Evolutionary conservation across 2,329 filamentous ascomycete species (phyloP), one percentile per base, ranked within the genome.

Genomic region (Epicoccum nigrum): DNA sequence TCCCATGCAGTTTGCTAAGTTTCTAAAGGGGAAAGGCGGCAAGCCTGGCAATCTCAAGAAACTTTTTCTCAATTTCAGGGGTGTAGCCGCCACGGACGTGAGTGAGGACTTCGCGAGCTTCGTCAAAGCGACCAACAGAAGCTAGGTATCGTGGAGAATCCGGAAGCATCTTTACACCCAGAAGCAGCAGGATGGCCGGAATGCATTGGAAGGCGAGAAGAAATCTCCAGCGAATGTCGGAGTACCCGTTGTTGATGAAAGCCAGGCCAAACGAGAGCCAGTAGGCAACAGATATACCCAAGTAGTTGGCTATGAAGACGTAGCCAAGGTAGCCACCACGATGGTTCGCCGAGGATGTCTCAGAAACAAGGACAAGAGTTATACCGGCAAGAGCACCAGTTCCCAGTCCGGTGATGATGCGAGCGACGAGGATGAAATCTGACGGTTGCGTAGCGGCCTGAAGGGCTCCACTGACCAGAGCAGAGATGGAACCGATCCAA

Each of bases 281-380:
- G 56, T 87, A 87, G 4, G 80, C 71, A 21, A 85, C 75, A 20
- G 85, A 81, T 2, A 88, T 84, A 59, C 86, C 86, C 58, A 20
- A 27, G 27, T 42, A 55, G 42, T 87, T 84, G 54, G 89, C 88
- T 64, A 89, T 89, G 8, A 89, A 70, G 0, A 85, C 88, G 59
- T 89, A 89, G 62, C 89, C 86, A 47, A 87, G 17, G 85, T 83
- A 52, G 88, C 82, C 56, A 87, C 87, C 47, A 83, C 87, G 80
- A 6, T 82, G 84, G 0, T 81, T 86, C 59, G 88, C 84, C 28
- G 85, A 81, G 0, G 85, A 83, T 1, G 83, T 86, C 70, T 89
- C 87, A 0, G 86, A 86, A 1, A 85, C 84, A 84, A 84, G 88
- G 4, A 88, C 85, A 0, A 86, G 86, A 0, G 86, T 81, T 54